Base-by-base conservation (phyloP, 1,284 basidiomycete genomes). In the Ustilago lituana region DNA sequence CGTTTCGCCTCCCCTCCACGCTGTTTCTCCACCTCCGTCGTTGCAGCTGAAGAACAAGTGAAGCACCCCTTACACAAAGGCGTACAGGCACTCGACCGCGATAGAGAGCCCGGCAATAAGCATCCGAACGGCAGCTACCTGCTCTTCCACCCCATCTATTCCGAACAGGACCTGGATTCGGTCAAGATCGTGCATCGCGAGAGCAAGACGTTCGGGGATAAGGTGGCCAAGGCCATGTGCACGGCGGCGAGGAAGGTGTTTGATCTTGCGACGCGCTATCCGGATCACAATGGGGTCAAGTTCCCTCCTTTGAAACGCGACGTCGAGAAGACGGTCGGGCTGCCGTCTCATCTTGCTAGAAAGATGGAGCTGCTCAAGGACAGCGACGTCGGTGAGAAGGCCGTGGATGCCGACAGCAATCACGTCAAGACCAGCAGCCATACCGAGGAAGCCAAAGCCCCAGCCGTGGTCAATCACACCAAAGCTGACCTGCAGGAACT, bases 111-210 rank as follows among this genome's bases (percentile, higher is more conserved):
- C 5, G 57, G 51, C 10, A 24, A 41, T 22, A 57, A 55, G n/a
- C 67, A 71, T 36, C 67, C 65, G 2, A 46, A 53, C 22, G 55
- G 62, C 2, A 58, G 61, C 47, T 68, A 73, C 39, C 70, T 73
- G 20, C 58, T 71, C 35, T 71, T 71, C 51, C 67, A 71, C 43
- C 67, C 67, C 17, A 61, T 71, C 57, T 71, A 71, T 46, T 65
- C 67, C 20, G 58, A 65, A 22, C 37, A 50, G 31, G 94, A 97
- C 81, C 84, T 96, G 65, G 89, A 88, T 63, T 85, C 89, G 10
- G 90, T 93, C 38, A 85, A 93, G 87, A 87, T 95, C 24, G 85
- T 94, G 12, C 88, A 90, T 64, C 86, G 86, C 41, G 85, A 89
- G 27, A 86, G 89, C 11, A 87, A 87, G 68, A 90, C 87, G 0